Base-by-base conservation (phyloP, 208 protist species). In the Phytomonas sp. region DNA sequence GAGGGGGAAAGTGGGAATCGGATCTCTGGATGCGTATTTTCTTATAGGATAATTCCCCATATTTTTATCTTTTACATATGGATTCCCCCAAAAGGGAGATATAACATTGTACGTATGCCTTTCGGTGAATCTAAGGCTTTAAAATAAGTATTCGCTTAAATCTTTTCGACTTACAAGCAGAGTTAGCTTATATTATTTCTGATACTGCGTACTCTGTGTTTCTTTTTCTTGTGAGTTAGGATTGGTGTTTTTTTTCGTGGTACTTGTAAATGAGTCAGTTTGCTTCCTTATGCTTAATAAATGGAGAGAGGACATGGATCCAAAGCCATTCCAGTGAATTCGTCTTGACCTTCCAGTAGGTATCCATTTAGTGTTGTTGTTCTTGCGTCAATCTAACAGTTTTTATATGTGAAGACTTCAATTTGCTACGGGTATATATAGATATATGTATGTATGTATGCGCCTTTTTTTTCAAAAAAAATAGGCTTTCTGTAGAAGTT, bases 211-310 rank as follows among this genome's bases (percentile, higher is more conserved):
- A 46, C 11, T 46, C 40, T 46, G 15, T 46, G 17, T 68, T 68
- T 59, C 8, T 70, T 62, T 70, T 70, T 29, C 51, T 70, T 65
- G 33, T 75, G 53, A 46, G n/a, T 34, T 64, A 23, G 34, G 46
- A 63, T 46, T 46, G 62, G 23, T 30, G 32, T 56, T 6, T 65
- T n/a, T 68, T 28, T 43, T 68, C 62, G 60, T 33, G 26, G 30
- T 28, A 63, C 40, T 66, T 26, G 9, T 33, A 30, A 31, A 17
- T 5, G 7, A 15, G 66, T 67, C 29, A 67, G 23, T 66, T 66
- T 34, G 26, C 29, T 7, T 66, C 29, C 62, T 40, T 20, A 28
- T 66, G 23, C 37, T 66, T 66, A 46, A 28, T 66, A 1, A 46
- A 23, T 53, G 6, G 33, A 34, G 11, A 20, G 15, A 17, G 40